These are phyloP conservation scores for Ilyonectria mors-panacis DNA, from an alignment of 2,329 filamentous ascomycete genomes.

Conservation along the genomic window DNA sequence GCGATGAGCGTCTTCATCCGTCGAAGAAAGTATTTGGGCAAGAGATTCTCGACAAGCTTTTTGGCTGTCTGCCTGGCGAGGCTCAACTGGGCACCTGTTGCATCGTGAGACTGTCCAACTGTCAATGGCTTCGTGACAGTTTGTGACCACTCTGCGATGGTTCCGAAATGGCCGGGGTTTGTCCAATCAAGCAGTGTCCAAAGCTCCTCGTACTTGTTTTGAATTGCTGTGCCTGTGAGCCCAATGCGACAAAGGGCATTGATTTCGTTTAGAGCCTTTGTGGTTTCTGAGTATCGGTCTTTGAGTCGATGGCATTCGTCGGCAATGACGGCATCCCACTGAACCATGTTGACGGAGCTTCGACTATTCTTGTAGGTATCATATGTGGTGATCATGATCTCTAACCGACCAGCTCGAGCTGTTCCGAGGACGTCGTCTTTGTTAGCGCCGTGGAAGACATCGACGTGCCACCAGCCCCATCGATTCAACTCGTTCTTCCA, in stretches of 20 bases:
- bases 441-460: slow-evolving; percentile 80
- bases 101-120: slow-evolving; percentile 92
- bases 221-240: slow-evolving; percentile 94
- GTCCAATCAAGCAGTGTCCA: slow-evolving; percentile 98
- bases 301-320: slow-evolving; percentile 96
- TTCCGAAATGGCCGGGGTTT: slow-evolving; percentile 81
- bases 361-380: slow-evolving; percentile 87
- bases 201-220: slow-evolving; percentile 97
- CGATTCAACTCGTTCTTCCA: slow-evolving; percentile 89
- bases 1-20: slow-evolving; percentile 95
- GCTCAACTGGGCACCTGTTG: slow-evolving; percentile 86
- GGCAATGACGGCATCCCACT: slow-evolving; percentile 95
- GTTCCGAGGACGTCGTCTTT: slow-evolving; percentile 81
- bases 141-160: slow-evolving; percentile 80
- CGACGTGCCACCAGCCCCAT: slow-evolving; percentile 97
- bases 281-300: slow-evolving; percentile 81
- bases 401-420: slow-evolving; percentile 81
- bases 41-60: slow-evolving; percentile 86
- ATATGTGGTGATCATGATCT: slow-evolving; percentile 97
- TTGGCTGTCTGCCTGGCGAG: slow-evolving; percentile 85
- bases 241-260: slow-evolving; percentile 95
- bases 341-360: slow-evolving; percentile 82
- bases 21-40: slow-evolving; percentile 91
- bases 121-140: slow-evolving; percentile 85
- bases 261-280: slow-evolving; percentile 88